A percentile compares a stretch with the other conserved stretches of the same genome.
These are phyloP conservation scores for Arthrobotrys musiformis DNA, from an alignment of 2,329 filamentous ascomycete species.

Conservation along the genomic window DNA sequence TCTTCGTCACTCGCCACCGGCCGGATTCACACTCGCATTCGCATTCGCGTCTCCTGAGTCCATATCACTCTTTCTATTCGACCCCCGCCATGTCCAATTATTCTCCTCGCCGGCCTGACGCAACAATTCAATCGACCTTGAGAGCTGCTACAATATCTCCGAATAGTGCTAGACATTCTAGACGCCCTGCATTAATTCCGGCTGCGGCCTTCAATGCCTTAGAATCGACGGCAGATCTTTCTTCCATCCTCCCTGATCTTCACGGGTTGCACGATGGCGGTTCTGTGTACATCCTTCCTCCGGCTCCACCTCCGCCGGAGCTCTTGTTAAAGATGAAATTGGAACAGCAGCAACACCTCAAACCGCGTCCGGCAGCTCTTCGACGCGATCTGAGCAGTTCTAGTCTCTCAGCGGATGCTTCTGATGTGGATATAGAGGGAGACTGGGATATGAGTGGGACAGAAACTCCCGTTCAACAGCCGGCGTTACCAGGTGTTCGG, in stretches of 20 bases:
- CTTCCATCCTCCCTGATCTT: slow-evolving; percentile 41
- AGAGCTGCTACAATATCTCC: slow-evolving; percentile 38
- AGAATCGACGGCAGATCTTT: slow-evolving; percentile 44
- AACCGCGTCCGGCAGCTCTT: slow-evolving; percentile 5
- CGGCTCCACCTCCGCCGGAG: slow-evolving; percentile 34
- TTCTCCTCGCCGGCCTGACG: slow-evolving; percentile 35
- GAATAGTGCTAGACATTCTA: slow-evolving; percentile 2
- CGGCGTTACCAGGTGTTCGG: slow-evolving; percentile 4
- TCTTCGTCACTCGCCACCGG: not conserved
- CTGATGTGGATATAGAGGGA: slow-evolving; percentile 36
- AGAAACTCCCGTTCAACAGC: slow-evolving; percentile 26
- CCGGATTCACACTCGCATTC: not conserved
- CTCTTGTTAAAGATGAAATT: slow-evolving; percentile 37
- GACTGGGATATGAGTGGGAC: slow-evolving; percentile 45
- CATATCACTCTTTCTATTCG: not conserved
- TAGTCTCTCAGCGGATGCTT: slow-evolving; percentile 11
- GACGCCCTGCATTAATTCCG: slow-evolving; percentile 47
- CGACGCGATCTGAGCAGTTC: slow-evolving; percentile 31
- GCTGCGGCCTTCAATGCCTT: slow-evolving; percentile 42
- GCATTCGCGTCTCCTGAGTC: not conserved
- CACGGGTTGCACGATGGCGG: slow-evolving; percentile 37
- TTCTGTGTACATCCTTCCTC: slow-evolving; percentile 44
- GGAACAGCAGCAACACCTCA: slow-evolving; percentile 27
- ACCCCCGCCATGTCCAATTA: slow-evolving; percentile 26
- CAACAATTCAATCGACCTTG: slow-evolving; percentile 26